Base-by-base conservation (phyloP, 352 stramenopile genomes). In the Phytopythium cucurbitacearum region DNA sequence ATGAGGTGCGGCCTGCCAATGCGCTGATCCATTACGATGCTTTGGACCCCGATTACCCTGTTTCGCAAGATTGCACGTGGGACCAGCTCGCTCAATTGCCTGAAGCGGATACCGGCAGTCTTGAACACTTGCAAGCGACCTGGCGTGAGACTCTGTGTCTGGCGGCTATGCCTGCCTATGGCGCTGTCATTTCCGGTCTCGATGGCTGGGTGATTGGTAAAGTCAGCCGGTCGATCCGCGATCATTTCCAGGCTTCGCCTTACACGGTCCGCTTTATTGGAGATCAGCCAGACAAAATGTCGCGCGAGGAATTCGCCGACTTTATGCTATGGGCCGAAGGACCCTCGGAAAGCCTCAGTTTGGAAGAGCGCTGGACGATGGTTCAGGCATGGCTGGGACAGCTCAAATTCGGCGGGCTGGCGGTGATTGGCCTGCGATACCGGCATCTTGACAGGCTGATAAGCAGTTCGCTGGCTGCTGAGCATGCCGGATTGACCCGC, bases 251-350 rank as follows among this genome's bases (percentile, higher is more conserved):
- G 41, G 41, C 41, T 47, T 47, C 41, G 41, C 41, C 41, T 47
- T 47, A 47, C 41, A 47, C 41, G 41, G 41, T 47, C 41, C 41
- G 41, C 41, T 47, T 47, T 47, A 47, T 47, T 47, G 41, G 41
- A 47, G 41, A 47, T 47, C 41, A 47, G 41, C 41, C 41, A 47
- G 41, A 47, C 41, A 47, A 47, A 47, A 47, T 47, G 41, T 47
- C 41, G 41, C 41, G 41, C 41, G 41, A 47, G 41, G 41, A 47
- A 47, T 47, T 47, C 41, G 41, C 41, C 41, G 41, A 47, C 41
- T 47, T 47, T 47, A 47, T 47, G 41, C 41, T 47, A 47, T 47
- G 41, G 41, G 41, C 41, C 41, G 41, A 47, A 47, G 41, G 41
- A 47, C 41, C 41, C 41, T 47, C 41, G 41, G 41, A 47, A 47